A percentile compares a stretch with the other conserved stretches of the same genome.
Evolutionary conservation across 202 grass and related monocot species (phyloP).

Genomic region (Hordeum pubiflorum): DNA sequence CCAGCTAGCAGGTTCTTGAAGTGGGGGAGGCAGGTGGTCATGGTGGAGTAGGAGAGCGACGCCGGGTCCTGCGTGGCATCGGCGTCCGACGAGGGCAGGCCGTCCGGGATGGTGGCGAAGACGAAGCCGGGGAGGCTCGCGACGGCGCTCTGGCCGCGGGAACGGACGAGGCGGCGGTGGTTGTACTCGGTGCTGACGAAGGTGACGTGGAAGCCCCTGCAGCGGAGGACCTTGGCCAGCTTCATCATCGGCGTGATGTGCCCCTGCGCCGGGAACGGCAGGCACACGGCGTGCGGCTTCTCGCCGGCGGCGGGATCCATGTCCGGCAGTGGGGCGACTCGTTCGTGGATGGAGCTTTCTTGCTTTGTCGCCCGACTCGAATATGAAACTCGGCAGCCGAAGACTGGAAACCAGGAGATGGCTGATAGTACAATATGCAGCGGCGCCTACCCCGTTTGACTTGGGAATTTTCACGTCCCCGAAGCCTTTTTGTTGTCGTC

Average conservation of each 20-base stretch:
- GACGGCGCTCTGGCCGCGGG: too few relatives aligned
- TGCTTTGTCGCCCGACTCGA: not conserved
- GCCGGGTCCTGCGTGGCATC: not conserved
- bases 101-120: not conserved
- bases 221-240: not conserved
- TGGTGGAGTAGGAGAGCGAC: not conserved
- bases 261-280: not conserved
- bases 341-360: not conserved
- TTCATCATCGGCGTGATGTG: not conserved
- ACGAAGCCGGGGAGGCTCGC: not conserved
- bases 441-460: not conserved
- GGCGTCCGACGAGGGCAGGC: not conserved
- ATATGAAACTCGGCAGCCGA: not conserved
- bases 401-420: not conserved
- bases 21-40: not conserved
- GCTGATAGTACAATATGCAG: not conserved
- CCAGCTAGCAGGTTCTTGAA: not conserved
- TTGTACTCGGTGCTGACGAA: not conserved
- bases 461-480: not conserved
- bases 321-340: too few relatives aligned
- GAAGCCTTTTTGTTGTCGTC: too few relatives aligned
- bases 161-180: not conserved
- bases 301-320: not conserved
- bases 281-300: not conserved
- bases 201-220: not conserved